Evolutionary conservation across 164 flowering plant genomes (phyloP).

Genomic region (Saururus chinensis): DNA sequence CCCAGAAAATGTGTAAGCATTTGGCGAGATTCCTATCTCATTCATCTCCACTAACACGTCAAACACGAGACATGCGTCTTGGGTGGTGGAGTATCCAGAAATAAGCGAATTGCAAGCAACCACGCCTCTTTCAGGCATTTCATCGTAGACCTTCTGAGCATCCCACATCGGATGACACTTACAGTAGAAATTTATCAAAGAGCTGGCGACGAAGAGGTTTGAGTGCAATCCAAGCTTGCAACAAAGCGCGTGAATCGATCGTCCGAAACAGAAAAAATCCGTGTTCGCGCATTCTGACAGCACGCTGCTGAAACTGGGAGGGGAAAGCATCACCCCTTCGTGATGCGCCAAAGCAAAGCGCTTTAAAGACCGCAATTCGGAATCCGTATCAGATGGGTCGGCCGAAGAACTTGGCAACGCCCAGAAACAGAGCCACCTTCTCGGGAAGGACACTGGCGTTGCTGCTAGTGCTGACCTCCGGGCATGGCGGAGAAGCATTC

Average conservation of each 20-base stretch:
- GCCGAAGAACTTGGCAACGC: not conserved
- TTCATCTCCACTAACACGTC: slow-evolving; percentile 30
- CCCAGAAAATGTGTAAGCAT: slow-evolving; percentile 44
- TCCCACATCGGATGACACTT: slow-evolving; percentile 27
- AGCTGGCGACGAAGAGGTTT: slow-evolving; percentile 33
- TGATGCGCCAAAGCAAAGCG: slow-evolving; percentile 2
- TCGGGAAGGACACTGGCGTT: not conserved
- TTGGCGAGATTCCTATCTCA: slow-evolving; percentile 23
- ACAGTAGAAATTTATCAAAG: slow-evolving; percentile 41
- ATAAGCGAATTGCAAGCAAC: slow-evolving; percentile 50
- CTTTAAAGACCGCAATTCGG: not conserved
- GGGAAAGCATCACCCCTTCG: slow-evolving; percentile 6
- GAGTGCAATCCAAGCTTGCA: slow-evolving; percentile 19
- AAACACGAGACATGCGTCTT: slow-evolving; percentile 24
- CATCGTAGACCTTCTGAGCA: slow-evolving; percentile 23
- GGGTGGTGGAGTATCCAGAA: slow-evolving; percentile 26
- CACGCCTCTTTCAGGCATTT: slow-evolving; percentile 21
- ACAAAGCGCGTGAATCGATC: slow-evolving; percentile 46
- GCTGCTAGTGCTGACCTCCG: not conserved
- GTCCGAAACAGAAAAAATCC: slow-evolving; percentile 20
- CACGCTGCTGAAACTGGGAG: slow-evolving; percentile 30
- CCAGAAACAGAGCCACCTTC: not conserved
- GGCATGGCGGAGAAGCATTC: not conserved
- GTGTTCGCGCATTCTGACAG: slow-evolving; percentile 20
- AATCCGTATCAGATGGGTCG: not conserved